Base-by-base conservation (phyloP, 768 basidiomycete species). In the Collybia mongolica region DNA sequence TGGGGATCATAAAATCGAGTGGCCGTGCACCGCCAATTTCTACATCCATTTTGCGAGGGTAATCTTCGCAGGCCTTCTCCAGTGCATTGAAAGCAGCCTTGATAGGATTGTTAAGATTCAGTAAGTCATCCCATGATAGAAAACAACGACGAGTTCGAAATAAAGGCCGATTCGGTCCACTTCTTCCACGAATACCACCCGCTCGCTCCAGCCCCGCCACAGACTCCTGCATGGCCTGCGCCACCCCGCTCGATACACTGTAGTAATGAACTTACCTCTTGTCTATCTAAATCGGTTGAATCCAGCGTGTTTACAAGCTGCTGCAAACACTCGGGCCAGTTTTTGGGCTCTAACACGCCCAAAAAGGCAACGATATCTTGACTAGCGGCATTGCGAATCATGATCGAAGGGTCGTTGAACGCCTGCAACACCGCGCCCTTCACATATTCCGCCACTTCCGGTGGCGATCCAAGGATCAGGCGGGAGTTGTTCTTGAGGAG, bases 31-130 rank as follows among this genome's bases (percentile, higher is more conserved):
- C 96, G 60, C 86, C 86, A 62, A 98, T 90, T 54, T 95, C 90
- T 54, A 98, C 81, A 68, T 97, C 93, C 72, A 98, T 81, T 74
- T 96, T 94, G 56, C 90, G 83, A 15, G 97, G 95, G 56, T 92
- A 95, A 65, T 99, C 97, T 68, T 98, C 93, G 68, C 93, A 96
- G 46, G 96, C 89, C 67, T 97, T 97, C 69, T 92, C 89, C 29
- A 98, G 79, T 2, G 93, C 87, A 64, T 92, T 90, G 72, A 98
- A 98, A 11, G 93, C 91, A 41, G 91, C 90, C 96, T 82, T 52
- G 46, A 32, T 17, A 54, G 46, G 26, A 54, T 14, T 35, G 54
- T 53, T 43, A 60, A 53, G 41, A 54, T 51, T 55, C 15, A 52
- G 54, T 39, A 45, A 38, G 2, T 32, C 5, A 3, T 32, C 11